Base-by-base conservation (phyloP, 2,329 filamentous ascomycete genomes). In the Fusarium sp. region DNA sequence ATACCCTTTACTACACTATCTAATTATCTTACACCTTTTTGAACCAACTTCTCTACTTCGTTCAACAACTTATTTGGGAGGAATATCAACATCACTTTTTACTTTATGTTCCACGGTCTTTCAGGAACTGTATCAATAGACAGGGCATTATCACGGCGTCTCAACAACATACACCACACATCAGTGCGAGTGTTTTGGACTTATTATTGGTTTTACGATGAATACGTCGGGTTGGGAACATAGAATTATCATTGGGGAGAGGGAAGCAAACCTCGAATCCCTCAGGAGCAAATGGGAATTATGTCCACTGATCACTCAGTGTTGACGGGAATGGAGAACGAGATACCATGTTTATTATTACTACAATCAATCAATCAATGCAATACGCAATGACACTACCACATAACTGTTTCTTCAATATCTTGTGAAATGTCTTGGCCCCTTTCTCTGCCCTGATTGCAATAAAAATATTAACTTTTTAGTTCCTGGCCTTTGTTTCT, bases 261-360 rank as follows among this genome's bases (percentile, higher is more conserved):
- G 61, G 67, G 64, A 62, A 51, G 16, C 54, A 27, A 65, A 59
- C 59, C 51, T 42, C 60, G 34, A 41, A 64, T 55, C 70, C 53
- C 52, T 56, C 32, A 60, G 58, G 67, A 68, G 65, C 66, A 70
- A 68, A 58, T 65, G 65, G 71, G 66, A 53, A 74, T 71, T 67
- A 74, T 66, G 71, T 75, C 73, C 71, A 69, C 73, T 75, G 73
- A 74, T 64, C 64, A 73, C 57, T 74, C 71, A 74, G 73, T 75
- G 73, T 72, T 16, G 73, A 75, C 66, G 72, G 72, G 62, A 73
- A 70, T 61, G 73, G 71, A 37, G 34, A 72, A 72, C 47, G 72
- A 75, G 67, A 74, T 75, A 74, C 67, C 69, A 74, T 46, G 67
- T 69, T 60, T 67, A 72, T 51, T 51, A 51, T 16, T 41, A 52